A percentile compares a stretch with the other conserved stretches of the same genome.
Evolutionary conservation across 192 early-diverging fungal genomes (phyloP).

Genomic region (Rhizophagus clarus): DNA sequence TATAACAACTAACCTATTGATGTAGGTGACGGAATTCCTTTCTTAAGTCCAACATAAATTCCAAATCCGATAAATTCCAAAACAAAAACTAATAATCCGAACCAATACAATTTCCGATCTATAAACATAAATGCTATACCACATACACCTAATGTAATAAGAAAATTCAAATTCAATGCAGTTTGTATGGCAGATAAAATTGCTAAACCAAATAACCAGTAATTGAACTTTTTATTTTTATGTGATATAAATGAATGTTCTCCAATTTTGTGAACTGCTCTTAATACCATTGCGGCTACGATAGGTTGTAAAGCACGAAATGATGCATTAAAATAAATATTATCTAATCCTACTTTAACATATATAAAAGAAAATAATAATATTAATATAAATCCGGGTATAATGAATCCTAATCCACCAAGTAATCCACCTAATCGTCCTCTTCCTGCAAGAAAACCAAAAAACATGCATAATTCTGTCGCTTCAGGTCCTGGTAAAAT

Average conservation of each 20-base stretch:
- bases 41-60: slow-evolving; percentile 40
- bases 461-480: slow-evolving; percentile 57
- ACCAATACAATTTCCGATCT: slow-evolving; percentile 32
- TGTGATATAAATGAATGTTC: slow-evolving; percentile 49
- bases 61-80: slow-evolving; percentile 42
- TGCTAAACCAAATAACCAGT: slow-evolving; percentile 22
- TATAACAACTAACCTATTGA: too few relatives aligned
- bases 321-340: slow-evolving; percentile 55
- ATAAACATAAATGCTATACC: slow-evolving; percentile 42
- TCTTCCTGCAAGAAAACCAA: slow-evolving; percentile 46
- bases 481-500: slow-evolving; percentile 61
- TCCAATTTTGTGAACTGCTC: slow-evolving; percentile 49
- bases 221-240: slow-evolving; percentile 48
- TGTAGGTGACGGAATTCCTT: slow-evolving; percentile 45
- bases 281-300: slow-evolving; percentile 56
- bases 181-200: slow-evolving; percentile 45
- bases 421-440: slow-evolving; percentile 50
- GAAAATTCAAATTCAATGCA: slow-evolving; percentile 51
- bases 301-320: slow-evolving; percentile 57
- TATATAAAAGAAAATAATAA: slow-evolving; percentile 50
- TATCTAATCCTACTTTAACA: slow-evolving; percentile 41
- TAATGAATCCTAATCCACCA: slow-evolving; percentile 51
- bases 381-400: slow-evolving; percentile 54
- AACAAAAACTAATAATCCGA: slow-evolving; percentile 32
- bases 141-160: slow-evolving; percentile 53